Base-by-base conservation (phyloP, 1,284 basidiomycete genomes). In the Ganoderma leucocontextum region DNA sequence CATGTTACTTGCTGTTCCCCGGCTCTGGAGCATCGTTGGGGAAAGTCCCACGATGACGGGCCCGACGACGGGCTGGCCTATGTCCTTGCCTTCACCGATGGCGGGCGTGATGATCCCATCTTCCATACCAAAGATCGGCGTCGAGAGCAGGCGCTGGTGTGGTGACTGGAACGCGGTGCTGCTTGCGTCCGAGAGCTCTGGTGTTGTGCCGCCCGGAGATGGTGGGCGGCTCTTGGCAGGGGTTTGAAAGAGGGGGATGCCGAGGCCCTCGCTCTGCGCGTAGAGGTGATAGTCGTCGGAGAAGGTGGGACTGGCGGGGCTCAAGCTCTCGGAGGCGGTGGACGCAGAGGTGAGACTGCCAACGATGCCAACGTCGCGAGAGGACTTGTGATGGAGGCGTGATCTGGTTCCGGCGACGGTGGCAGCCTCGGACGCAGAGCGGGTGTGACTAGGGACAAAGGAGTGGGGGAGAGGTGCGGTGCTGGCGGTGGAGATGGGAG, bases 321-420 rank as follows among this genome's bases (percentile, higher is more conserved):
- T 57, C 39, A 68, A 62, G 63, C 70, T 71, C 39, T 74, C 71
- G 42, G 66, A 65, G 44, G 69, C 63, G 63, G 70, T 67, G 38
- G 72, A 72, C 49, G 70, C 69, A 63, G 74, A 72, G 66, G 69
- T 61, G 53, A 85, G 84, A 67, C 87, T 52, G 22, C 47, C 87
- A 65, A 90, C 83, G 64, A 89, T 86, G 70, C 85, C 87, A 67
- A 88, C 81, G 79, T 90, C 88, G 70, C 88, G 84, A 35, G 87
- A 83, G 29, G 82, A 75, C 76, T 83, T 86, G 65, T 80, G 77
- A 65, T 76, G 77, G 60, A 76, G 74, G 47, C 70, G 73, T 12
- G 58, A 49, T 42, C 58, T 53, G 55, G 60, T 64, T 44, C 64
- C 63, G 25, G 55, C 63, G 67, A 57, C 70, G 67, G 76, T 77